Conservation (phyloP, 768 basidiomycete species). For the Leccinum uliginosum region DNA sequence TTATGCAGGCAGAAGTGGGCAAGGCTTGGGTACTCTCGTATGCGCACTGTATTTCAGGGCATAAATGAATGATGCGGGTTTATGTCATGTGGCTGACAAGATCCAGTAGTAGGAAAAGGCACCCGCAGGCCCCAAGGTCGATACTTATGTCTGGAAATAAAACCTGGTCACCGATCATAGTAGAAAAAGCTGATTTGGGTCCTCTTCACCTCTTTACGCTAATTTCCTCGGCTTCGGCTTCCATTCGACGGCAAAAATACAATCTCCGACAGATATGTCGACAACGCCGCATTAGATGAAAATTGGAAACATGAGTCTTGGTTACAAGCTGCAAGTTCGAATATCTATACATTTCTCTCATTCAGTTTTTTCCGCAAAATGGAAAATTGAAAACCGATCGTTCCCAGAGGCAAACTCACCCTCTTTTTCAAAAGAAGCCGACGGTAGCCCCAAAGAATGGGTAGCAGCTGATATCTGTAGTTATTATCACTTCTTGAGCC, state of each 20-base stretch:
- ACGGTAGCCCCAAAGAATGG: background rate
- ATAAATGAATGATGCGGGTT: background rate
- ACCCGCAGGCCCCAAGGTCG: background rate
- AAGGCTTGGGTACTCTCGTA: conserved; percentile 3
- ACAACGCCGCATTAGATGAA: background rate
- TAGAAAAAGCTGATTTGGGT: background rate
- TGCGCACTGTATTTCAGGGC: conserved; percentile 3
- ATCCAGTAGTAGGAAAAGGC: conserved; percentile 8
- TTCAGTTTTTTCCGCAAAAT: background rate
- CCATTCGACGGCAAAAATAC: background rate
- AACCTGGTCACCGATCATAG: background rate
- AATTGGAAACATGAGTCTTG: background rate
- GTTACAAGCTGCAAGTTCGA: background rate
- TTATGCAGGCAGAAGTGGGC: background rate
- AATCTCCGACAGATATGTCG: background rate
- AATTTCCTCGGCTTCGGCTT: too few relatives aligned
- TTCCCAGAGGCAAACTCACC: background rate
- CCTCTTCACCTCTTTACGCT: background rate
- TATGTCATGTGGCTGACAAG: conserved; percentile 10
- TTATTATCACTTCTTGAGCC: background rate
- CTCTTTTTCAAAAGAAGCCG: background rate
- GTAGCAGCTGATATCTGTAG: background rate
- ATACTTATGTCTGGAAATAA: background rate
- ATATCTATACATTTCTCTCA: background rate
- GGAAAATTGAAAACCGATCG: background rate